Evolutionary conservation across 805 yeast species (phyloP).

Genomic region (Wickerhamiella cacticola): DNA sequence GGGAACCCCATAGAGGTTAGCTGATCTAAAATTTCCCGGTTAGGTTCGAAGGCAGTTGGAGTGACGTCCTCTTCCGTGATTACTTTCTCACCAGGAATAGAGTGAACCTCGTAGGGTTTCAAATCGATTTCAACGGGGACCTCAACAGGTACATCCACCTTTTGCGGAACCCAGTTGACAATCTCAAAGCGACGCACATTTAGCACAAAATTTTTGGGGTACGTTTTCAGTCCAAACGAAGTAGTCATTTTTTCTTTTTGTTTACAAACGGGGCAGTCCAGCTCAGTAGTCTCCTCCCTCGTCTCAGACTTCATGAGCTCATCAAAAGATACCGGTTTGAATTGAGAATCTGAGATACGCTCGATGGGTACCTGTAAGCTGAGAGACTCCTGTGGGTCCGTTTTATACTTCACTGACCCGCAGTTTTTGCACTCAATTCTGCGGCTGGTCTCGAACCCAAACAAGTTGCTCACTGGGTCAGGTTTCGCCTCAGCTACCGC

Average conservation of each 20-base stretch:
- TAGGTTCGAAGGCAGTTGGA: constrained; percentile 35
- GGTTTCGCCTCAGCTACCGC: constrained; percentile 16
- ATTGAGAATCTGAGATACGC: constrained; percentile 35
- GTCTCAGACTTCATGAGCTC: constrained; percentile 39
- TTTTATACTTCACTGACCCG: constrained; percentile 44
- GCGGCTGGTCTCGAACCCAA: constrained; percentile 55
- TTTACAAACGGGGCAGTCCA: constrained; percentile 35
- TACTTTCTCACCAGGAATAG: constrained; percentile 32
- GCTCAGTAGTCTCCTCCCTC: constrained; percentile 47
- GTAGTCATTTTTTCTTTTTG: constrained; percentile 34
- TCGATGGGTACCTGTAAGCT: constrained; percentile 46
- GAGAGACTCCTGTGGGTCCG: constrained; percentile 49
- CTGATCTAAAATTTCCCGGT: constrained; percentile 37
- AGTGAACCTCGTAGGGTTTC: constrained; percentile 31
- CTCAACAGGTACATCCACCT: constrained; percentile 59
- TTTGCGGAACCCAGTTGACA: constrained; percentile 82
- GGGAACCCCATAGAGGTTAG: constrained; percentile 84
- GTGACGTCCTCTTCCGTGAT: constrained; percentile 26
- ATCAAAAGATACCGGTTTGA: constrained; percentile 38
- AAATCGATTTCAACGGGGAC: constrained; percentile 39
- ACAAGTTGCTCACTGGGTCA: constrained; percentile 39
- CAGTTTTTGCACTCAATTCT: constrained; percentile 51
- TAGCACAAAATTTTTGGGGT: constrained; percentile 59
- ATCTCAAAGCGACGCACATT: constrained; percentile 71
- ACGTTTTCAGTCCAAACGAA: constrained; percentile 41